phyloP scores from a whole-genome alignment of 1,139 yeast genomes.

The Lodderomyces pseudojiufengensis region DNA sequence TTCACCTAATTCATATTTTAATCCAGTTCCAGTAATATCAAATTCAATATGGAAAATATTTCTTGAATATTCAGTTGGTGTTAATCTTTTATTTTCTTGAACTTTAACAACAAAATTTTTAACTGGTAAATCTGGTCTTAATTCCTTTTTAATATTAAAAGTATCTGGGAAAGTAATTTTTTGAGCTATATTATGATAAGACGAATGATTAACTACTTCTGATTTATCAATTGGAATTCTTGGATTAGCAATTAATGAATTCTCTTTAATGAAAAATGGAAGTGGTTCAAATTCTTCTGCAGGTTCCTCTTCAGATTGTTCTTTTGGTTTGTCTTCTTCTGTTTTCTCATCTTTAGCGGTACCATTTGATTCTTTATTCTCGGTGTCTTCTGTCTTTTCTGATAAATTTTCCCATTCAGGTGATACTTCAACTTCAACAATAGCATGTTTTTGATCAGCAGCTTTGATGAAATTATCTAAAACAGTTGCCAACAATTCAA shows the following conservation, averaged over 20 bases:
- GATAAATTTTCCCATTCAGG: constrained; percentile 42
- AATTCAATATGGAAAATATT: constrained; percentile 96
- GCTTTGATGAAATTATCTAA: constrained; percentile 63
- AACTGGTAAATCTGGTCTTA: constrained; percentile 90
- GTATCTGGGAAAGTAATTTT: constrained; percentile 81
- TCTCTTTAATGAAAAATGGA: constrained; percentile 54
- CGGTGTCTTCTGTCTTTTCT: constrained; percentile 18
- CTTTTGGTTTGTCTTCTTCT: neutral
- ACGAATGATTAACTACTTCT: constrained; percentile 38
- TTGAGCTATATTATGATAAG: constrained; percentile 59
- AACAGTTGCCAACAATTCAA: constrained; percentile 80
- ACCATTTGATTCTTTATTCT: constrained; percentile 16
- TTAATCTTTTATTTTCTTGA: constrained; percentile 85
- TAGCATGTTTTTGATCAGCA: constrained; percentile 45
- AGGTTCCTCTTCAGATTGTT: constrained; percentile 5
- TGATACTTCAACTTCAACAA: constrained; percentile 41
- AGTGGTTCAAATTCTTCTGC: constrained; percentile 29
- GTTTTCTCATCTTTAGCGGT: constrained; percentile 19
- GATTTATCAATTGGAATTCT: constrained; percentile 28
- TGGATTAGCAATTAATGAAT: constrained; percentile 60
- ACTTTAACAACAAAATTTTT: constrained; percentile 85
- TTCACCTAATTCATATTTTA: constrained; percentile 92
- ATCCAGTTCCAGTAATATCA: constrained; percentile 85
- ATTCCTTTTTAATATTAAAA: constrained; percentile 47
- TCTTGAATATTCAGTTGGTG: constrained; percentile 89